Percentiles rank a stretch among this genome's conserved stretches.
Conservation (phyloP, 768 basidiomycete genomes). For the Mycena latifolia region DNA sequence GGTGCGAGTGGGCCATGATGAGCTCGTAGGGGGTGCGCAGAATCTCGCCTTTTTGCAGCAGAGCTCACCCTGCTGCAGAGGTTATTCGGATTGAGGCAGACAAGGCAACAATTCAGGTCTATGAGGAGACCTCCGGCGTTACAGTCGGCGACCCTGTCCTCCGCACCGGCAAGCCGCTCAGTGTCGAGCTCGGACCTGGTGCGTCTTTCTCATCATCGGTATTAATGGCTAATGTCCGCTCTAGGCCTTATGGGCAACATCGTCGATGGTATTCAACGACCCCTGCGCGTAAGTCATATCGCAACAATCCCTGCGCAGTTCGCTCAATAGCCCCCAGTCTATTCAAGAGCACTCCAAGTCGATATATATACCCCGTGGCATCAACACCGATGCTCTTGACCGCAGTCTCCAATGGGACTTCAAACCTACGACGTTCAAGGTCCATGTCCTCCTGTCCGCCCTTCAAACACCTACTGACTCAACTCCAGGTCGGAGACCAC, state of each 20-base stretch:
- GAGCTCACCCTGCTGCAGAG: conserved; percentile 65
- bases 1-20: conserved; percentile 98
- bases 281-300: conserved; percentile 52
- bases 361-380: conserved; percentile 99
- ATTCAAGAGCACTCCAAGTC: conserved; percentile 98
- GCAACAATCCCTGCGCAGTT: not conserved
- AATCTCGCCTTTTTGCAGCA: conserved; percentile 1
- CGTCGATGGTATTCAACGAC: conserved; percentile 97
- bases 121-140: conserved; percentile 99
- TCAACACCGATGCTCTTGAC: conserved; percentile 96
- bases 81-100: conserved; percentile 99
- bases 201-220: conserved; percentile 37
- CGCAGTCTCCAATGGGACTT: conserved; percentile 96
- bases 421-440: conserved; percentile 84
- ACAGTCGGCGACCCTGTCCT: conserved; percentile 99
- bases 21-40: conserved; percentile 93
- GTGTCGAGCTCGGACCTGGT: conserved; percentile 98
- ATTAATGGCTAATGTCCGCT: conserved; percentile 6
- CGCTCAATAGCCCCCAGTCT: conserved; percentile 56
- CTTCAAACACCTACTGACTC: conserved; percentile 19
- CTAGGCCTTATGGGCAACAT: conserved; percentile 99
- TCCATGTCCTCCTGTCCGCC: conserved; percentile 44
- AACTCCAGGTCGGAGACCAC: conserved; percentile 89
- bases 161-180: conserved; percentile 96
- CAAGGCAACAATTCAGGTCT: conserved; percentile 98